Percentiles rank a stretch among this genome's conserved stretches.
These are phyloP conservation scores for Ceriops tagal DNA, from an alignment of 345 rosid genomes.

Conservation along the genomic window DNA sequence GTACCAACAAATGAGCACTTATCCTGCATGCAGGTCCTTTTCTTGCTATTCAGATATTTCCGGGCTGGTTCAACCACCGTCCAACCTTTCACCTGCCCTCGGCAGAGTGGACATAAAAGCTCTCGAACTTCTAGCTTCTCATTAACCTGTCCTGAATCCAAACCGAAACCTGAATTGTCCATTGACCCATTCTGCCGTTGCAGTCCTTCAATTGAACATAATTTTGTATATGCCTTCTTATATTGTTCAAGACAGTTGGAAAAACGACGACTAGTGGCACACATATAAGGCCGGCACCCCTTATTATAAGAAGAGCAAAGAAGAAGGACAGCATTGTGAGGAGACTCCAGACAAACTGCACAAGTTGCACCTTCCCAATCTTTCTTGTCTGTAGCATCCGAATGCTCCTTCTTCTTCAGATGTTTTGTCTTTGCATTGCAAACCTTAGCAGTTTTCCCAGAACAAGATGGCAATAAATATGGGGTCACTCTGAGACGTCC, in stretches of 20 bases:
- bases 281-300: slow-evolving; percentile 94
- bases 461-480: slow-evolving; percentile 33
- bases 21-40: slow-evolving; percentile 77
- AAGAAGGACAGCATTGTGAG: slow-evolving; percentile 86
- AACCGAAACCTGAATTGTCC: slow-evolving; percentile 24
- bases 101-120: slow-evolving; percentile 80
- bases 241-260: slow-evolving; percentile 88
- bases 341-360: slow-evolving; percentile 72
- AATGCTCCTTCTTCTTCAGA: slow-evolving; percentile 22
- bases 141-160: slow-evolving; percentile 16
- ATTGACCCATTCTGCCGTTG: slow-evolving; percentile 18
- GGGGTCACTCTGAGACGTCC: slow-evolving; percentile 23
- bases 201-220: slow-evolving; percentile 28
- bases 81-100: slow-evolving; percentile 93
- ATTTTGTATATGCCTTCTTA: slow-evolving; percentile 65
- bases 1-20: slow-evolving; percentile 60
- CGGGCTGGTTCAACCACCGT: slow-evolving; percentile 80
- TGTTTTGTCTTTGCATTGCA: slow-evolving; percentile 25
- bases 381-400: slow-evolving; percentile 44
- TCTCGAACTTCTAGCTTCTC: slow-evolving; percentile 51
- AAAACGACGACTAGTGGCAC: slow-evolving; percentile 75
- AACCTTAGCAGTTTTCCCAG: slow-evolving; percentile 34
- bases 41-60: slow-evolving; percentile 56
- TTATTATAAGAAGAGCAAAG: slow-evolving; percentile 76
- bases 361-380: slow-evolving; percentile 69